phyloP scores from a whole-genome alignment of 345 rosid genomes.

The Arabidopsis suecica region DNA sequence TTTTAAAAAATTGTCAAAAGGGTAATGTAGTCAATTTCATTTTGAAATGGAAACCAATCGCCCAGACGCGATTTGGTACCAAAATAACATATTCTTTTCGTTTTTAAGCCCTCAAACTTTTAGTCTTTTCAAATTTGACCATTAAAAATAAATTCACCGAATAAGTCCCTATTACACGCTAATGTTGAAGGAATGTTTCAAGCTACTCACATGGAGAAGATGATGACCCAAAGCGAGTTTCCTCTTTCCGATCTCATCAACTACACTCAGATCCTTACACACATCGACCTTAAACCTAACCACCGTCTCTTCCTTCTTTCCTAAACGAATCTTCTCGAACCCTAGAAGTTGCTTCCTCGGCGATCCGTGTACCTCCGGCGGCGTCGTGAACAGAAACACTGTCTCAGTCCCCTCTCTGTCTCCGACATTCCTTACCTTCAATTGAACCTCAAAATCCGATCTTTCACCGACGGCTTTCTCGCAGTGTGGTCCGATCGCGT shows the following conservation, averaged over 20 bases:
- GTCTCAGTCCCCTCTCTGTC: conserved; percentile 61
- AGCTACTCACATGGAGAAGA: conserved; percentile 70
- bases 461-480: conserved; percentile 30
- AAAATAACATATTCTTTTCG: neutral
- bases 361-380: conserved; percentile 70
- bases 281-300: conserved; percentile 66
- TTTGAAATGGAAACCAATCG: neutral
- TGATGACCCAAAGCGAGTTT: conserved; percentile 70
- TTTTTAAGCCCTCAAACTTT: neutral
- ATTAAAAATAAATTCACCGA: neutral
- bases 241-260: conserved; percentile 65
- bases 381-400: conserved; percentile 68
- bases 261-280: conserved; percentile 78
- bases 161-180: conserved; percentile 45
- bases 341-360: conserved; percentile 70
- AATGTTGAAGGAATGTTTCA: conserved; percentile 58
- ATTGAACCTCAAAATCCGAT: conserved; percentile 51
- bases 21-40: conserved; percentile 1
- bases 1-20: neutral
- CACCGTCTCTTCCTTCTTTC: conserved; percentile 35
- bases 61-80: neutral
- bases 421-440: conserved; percentile 64
- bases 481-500: conserved; percentile 52
- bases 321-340: conserved; percentile 65
- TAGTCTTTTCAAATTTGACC: neutral